Conservation (phyloP, 2,329 filamentous ascomycete genomes). For the Annulohypoxylon truncatum region DNA sequence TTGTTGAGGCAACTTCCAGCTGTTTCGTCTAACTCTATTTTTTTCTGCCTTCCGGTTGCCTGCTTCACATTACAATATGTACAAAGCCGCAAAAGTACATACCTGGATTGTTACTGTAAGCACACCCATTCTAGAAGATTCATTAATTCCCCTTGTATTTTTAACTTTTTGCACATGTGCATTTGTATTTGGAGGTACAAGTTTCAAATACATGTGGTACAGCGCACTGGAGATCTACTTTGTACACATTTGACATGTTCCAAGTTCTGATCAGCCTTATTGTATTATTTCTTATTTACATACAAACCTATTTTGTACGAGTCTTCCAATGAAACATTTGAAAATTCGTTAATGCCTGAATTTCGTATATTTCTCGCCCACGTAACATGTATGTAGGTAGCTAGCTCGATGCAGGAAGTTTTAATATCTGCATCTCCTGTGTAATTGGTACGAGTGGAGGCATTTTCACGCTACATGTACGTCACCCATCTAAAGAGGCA, state of each 20-base stretch:
- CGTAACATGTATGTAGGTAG: not conserved
- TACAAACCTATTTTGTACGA: not conserved
- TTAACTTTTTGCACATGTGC: not conserved
- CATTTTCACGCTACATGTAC: constrained; percentile 4
- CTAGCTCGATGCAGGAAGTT: not conserved
- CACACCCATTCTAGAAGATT: constrained; percentile 28
- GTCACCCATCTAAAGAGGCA: constrained; percentile 4
- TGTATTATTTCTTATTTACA: not conserved
- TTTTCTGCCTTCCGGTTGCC: constrained; percentile 3
- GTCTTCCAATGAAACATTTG: not conserved
- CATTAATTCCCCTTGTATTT: constrained; percentile 13
- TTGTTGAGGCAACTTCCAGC: constrained; percentile 35
- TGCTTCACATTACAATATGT: no score
- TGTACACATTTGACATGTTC: not conserved
- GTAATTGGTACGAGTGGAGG: not conserved
- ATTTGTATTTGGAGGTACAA: constrained; percentile 14
- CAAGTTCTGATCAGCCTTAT: constrained; percentile 8
- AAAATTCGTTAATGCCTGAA: not conserved
- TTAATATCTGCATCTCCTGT: not conserved
- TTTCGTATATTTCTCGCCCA: not conserved
- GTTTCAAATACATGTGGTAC: not conserved
- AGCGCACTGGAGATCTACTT: not conserved
- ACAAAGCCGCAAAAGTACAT: constrained; percentile 2
- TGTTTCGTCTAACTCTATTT: constrained; percentile 7
- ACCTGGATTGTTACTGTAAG: constrained; percentile 3